Evolutionary conservation across 331 rosid species (phyloP).

Genomic region (Ulmus americana): DNA sequence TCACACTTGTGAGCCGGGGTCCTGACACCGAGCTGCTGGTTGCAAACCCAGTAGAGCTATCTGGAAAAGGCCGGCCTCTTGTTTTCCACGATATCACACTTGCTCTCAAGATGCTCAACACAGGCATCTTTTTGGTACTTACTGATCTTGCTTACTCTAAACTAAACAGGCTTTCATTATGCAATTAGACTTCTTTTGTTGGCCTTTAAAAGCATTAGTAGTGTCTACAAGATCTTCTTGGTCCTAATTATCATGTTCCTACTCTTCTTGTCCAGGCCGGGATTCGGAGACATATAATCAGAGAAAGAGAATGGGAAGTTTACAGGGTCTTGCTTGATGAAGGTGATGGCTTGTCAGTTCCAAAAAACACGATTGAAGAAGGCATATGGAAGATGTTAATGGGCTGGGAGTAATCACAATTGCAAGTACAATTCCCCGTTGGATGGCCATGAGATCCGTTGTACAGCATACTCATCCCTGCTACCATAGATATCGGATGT

Average conservation of each 20-base stretch:
- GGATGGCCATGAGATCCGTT: slow-evolving; percentile 9
- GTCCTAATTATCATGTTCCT: too few relatives aligned
- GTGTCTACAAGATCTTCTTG: too few relatives aligned
- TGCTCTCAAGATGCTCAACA: slow-evolving; percentile 67
- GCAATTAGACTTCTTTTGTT: neutral
- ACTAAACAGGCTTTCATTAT: neutral
- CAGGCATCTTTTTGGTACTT: slow-evolving; percentile 77
- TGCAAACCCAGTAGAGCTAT: slow-evolving; percentile 84
- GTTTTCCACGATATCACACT: slow-evolving; percentile 84
- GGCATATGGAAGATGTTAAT: slow-evolving; percentile 87
- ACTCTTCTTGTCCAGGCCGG: slow-evolving; percentile 54
- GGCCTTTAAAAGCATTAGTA: neutral
- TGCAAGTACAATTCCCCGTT: slow-evolving; percentile 13
- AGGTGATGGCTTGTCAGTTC: slow-evolving; percentile 47
- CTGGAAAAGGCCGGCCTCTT: slow-evolving; percentile 90
- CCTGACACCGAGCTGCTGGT: slow-evolving; percentile 83
- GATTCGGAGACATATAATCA: slow-evolving; percentile 67
- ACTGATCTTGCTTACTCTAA: slow-evolving; percentile 5
- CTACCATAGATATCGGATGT: slow-evolving; percentile 20
- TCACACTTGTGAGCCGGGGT: slow-evolving; percentile 67
- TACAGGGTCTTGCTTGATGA: slow-evolving; percentile 88
- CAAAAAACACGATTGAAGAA: slow-evolving; percentile 55
- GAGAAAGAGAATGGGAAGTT: slow-evolving; percentile 84
- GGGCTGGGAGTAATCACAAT: slow-evolving; percentile 73
- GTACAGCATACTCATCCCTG: slow-evolving; percentile 30